phyloP scores from a whole-genome alignment of 331 rosid species.

The Acacia concinna region DNA sequence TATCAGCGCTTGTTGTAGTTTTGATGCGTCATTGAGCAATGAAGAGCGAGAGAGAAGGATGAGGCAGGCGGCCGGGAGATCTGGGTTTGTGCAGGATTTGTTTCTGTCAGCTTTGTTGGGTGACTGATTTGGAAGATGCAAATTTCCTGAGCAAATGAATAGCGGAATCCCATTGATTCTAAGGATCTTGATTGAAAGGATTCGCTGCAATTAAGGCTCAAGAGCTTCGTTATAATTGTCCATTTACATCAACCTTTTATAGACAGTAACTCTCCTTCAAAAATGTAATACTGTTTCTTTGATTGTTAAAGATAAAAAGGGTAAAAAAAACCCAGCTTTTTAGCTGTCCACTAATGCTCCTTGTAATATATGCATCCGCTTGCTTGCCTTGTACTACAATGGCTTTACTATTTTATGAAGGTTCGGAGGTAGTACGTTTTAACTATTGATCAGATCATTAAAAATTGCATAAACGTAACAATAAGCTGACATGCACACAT shows the following conservation, averaged over 20 bases:
- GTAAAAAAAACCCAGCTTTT: not conserved
- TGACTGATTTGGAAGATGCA: conserved; percentile 38
- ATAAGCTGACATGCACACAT: not conserved
- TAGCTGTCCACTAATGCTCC: not conserved
- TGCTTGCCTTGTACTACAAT: not conserved
- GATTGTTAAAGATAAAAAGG: too few relatives aligned
- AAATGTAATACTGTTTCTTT: not conserved
- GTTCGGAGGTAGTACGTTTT: too few relatives aligned
- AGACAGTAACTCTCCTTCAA: not conserved
- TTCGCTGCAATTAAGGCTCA: not conserved
- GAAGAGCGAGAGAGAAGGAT: conserved; percentile 89
- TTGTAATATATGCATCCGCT: not conserved
- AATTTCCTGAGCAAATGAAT: not conserved
- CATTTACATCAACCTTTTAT: not conserved
- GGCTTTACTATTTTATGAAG: too few relatives aligned
- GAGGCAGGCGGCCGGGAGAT: conserved; percentile 78
- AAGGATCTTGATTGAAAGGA: not conserved
- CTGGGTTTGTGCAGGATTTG: conserved; percentile 90
- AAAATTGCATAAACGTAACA: not conserved
- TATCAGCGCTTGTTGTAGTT: conserved; percentile 30
- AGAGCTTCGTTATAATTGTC: not conserved
- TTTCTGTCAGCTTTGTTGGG: conserved; percentile 63
- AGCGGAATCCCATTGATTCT: not conserved
- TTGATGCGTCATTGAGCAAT: conserved; percentile 76
- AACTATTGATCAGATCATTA: not conserved